Conservation (phyloP, 139 green algal species). For the Dunaliella primolecta region DNA sequence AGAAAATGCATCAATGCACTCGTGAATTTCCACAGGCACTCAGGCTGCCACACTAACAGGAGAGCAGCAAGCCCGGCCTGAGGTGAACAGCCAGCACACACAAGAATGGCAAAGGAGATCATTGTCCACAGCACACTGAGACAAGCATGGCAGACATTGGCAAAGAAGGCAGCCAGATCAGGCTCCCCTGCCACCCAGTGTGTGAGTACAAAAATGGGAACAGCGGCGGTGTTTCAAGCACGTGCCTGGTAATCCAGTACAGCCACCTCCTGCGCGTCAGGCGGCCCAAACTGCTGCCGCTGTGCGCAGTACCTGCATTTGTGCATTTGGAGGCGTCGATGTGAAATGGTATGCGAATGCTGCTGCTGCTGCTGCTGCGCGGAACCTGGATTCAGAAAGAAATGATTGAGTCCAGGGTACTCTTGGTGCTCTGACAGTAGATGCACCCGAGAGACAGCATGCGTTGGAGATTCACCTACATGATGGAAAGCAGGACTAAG, state of each 20-base stretch:
- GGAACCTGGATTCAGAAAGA: background rate
- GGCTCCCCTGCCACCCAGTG: background rate
- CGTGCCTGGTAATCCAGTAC: constrained; percentile 74
- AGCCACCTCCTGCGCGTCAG: constrained; percentile 59
- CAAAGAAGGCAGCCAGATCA: background rate
- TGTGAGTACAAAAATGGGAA: background rate
- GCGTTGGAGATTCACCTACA: too few relatives aligned
- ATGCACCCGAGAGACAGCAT: too few relatives aligned
- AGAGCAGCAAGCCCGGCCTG: too few relatives aligned
- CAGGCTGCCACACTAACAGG: too few relatives aligned
- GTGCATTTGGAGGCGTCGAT: background rate
- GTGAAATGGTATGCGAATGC: background rate
- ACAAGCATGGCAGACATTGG: background rate
- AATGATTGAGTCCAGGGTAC: background rate
- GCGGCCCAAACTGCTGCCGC: constrained; percentile 81
- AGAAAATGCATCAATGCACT: too few relatives aligned
- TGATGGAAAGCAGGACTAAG: too few relatives aligned
- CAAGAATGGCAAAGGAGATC: too few relatives aligned
- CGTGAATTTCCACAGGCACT: too few relatives aligned
- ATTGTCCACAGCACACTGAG: too few relatives aligned
- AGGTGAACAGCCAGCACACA: too few relatives aligned
- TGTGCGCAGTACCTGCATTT: constrained; percentile 52
- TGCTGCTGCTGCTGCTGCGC: background rate
- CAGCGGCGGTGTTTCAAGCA: background rate
- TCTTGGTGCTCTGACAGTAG: background rate